A percentile compares a stretch with the other conserved stretches of the same genome.
These are phyloP conservation scores for Sphenostylis stenocarpa DNA, from an alignment of 306 rosid genomes.

Conservation along the genomic window DNA sequence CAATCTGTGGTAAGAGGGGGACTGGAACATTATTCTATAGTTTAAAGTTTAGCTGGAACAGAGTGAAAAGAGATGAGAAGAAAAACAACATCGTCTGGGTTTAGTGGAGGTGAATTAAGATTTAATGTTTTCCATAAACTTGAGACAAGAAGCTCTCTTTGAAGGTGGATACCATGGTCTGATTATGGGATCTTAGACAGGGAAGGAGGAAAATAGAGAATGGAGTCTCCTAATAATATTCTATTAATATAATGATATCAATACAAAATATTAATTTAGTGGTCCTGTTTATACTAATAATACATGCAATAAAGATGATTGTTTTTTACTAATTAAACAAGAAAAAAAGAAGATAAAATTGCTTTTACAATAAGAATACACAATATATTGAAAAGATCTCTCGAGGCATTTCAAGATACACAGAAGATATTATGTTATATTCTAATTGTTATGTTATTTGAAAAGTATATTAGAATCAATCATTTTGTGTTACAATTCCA, in stretches of 20 bases:
- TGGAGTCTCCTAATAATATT: not conserved
- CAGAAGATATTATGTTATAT: not conserved
- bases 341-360: not conserved
- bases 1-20: not conserved
- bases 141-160: not conserved
- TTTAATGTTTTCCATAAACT: not conserved
- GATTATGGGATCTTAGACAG: not conserved
- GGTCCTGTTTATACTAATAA: not conserved
- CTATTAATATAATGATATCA: not conserved
- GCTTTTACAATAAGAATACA: not conserved
- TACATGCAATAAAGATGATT: not conserved
- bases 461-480: conserved; percentile 10
- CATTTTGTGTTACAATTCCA: not conserved
- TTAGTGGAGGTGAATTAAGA: not conserved
- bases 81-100: not conserved
- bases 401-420: not conserved
- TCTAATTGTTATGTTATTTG: not conserved
- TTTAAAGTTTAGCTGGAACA: not conserved
- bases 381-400: not conserved
- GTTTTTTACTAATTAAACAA: not conserved
- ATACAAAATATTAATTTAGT: not conserved
- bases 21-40: not conserved
- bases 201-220: not conserved
- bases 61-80: not conserved
- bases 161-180: not conserved